Evolutionary conservation across 2,329 filamentous ascomycete species (phyloP), one percentile per base, ranked within the genome.

Genomic region (Sporothrix schenckii): DNA sequence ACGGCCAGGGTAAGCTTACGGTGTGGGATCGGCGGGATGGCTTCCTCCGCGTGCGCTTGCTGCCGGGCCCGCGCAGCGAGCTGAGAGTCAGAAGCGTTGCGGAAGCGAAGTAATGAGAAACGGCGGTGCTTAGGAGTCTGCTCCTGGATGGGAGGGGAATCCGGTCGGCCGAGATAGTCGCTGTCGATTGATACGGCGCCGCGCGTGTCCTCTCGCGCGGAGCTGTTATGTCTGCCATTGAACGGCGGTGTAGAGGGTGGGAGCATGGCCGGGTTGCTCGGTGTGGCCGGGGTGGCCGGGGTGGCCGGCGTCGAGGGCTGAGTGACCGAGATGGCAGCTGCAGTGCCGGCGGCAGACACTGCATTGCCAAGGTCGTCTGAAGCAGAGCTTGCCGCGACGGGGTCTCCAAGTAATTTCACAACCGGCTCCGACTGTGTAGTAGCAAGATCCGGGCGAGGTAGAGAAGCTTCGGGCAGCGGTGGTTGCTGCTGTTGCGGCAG

Each of bases 61-160:
- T 91, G 87, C 78, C 90, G 93, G 68, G 91, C 90, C 78, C 88
- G 87, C 41, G 89, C 83, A 13, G 92, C 93, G 72, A 98, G 82
- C 79, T 97, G 93, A 66, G 93, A 91, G 81, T 98, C 94, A 10
- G 94, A 97, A 72, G 93, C 94, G 86, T 97, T 94, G 76, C 93
- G 91, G 79, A 95, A 93, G 77, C 91, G 90, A 81, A 97, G 83
- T 80, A 97, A 83, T 70, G 87, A 89, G 77, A 90, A 90, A 72
- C 88, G 86, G 72, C 84, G 85, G 75, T 88, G 85, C 75, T 85
- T 88, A 47, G 81, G 80, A 44, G 80, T 83, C 76, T 88, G 84
- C 66, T 87, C 85, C 75, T 87, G 85, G 69, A 85, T 78, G 16
- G 84, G 82, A 34, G 86, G 86, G 14, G 83, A 83, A 49, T 80